Conservation (phyloP, 768 basidiomycete species). For the Kockovaella imperatae region DNA sequence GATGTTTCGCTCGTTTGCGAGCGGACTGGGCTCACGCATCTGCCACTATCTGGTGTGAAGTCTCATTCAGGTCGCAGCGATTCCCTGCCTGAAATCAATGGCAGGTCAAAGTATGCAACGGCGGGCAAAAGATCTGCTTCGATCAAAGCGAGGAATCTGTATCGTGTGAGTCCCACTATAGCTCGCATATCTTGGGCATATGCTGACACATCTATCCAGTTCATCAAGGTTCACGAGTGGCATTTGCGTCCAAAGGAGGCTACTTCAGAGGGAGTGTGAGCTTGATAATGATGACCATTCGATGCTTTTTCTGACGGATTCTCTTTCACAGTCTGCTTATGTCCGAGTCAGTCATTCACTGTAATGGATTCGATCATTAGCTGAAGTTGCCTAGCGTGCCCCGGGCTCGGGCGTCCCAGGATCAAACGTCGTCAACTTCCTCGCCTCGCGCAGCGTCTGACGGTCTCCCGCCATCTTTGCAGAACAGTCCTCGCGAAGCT, state of each 20-base stretch:
- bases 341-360: conserved; percentile 45
- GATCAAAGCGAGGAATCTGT: conserved; percentile 79
- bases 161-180: conserved; percentile 50
- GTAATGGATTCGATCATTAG: conserved; percentile 43
- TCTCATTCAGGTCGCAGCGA: conserved; percentile 18
- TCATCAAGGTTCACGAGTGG: conserved; percentile 62
- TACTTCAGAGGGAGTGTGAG: conserved; percentile 16
- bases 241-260: conserved; percentile 13
- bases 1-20: conserved; percentile 91
- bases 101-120: conserved; percentile 59
- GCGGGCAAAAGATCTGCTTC: conserved; percentile 67
- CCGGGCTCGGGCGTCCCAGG: background rate
- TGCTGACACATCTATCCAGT: conserved; percentile 43
- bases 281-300: background rate
- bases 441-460: background rate
- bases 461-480: background rate
- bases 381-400: background rate
- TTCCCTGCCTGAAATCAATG: conserved; percentile 63
- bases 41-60: conserved; percentile 30
- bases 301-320: background rate
- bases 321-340: background rate
- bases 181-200: background rate
- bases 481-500: conserved; percentile 3
- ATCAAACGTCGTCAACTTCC: background rate
- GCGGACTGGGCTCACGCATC: conserved; percentile 72